These are phyloP conservation scores for Ampelocalamus luodianensis DNA, from an alignment of 176 grass and related monocot species.

Conservation along the genomic window DNA sequence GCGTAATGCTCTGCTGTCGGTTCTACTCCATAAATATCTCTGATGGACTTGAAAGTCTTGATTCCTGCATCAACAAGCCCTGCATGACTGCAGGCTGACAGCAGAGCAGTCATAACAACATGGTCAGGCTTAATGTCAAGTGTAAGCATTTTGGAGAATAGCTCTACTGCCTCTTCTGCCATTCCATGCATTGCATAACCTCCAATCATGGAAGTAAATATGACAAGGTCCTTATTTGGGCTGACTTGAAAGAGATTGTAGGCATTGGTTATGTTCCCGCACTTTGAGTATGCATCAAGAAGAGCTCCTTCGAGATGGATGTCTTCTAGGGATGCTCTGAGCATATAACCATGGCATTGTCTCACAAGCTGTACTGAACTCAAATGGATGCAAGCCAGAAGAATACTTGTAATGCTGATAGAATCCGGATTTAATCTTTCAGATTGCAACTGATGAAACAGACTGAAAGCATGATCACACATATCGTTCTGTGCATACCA, in stretches of 20 bases:
- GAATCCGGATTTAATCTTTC: constrained; percentile 54
- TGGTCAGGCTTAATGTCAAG: constrained; percentile 67
- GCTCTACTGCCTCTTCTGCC: constrained; percentile 59
- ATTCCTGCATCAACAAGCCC: constrained; percentile 66
- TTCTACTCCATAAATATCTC: constrained; percentile 52
- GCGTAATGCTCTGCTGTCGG: constrained; percentile 61
- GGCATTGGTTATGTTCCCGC: constrained; percentile 61
- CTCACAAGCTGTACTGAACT: constrained; percentile 65
- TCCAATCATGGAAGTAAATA: constrained; percentile 73
- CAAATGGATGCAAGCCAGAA: constrained; percentile 64
- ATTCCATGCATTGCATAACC: constrained; percentile 79
- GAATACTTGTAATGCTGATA: constrained; percentile 65
- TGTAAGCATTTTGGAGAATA: constrained; percentile 70
- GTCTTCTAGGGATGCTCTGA: constrained; percentile 61
- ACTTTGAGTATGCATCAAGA: constrained; percentile 68
- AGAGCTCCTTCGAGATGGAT: constrained; percentile 66
- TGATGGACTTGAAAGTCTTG: constrained; percentile 64
- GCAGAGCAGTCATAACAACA: constrained; percentile 65
- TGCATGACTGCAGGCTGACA: constrained; percentile 79
- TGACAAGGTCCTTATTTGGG: constrained; percentile 61
- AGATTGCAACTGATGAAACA: constrained; percentile 62
- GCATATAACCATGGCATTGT: constrained; percentile 71
- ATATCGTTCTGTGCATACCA: constrained; percentile 58
- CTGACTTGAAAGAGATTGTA: constrained; percentile 54
- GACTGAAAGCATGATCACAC: constrained; percentile 47